A percentile compares a stretch with the other conserved stretches of the same genome.
These are phyloP conservation scores for Oemleria cerasiformis DNA, from an alignment of 306 rosid genomes.

Conservation along the genomic window DNA sequence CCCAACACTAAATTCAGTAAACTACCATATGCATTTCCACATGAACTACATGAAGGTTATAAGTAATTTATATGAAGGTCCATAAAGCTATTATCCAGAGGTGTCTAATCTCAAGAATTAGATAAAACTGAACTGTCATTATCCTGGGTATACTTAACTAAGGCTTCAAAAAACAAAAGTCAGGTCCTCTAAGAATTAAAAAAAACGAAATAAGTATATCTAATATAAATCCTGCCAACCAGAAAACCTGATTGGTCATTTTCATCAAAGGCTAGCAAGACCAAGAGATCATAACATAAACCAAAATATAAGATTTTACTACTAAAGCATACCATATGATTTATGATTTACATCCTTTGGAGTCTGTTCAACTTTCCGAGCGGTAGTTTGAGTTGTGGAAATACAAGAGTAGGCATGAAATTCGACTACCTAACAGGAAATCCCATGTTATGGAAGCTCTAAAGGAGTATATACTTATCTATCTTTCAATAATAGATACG, in stretches of 20 bases:
- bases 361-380: not conserved
- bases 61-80: not conserved
- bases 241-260: not conserved
- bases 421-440: slow-evolving; percentile 1
- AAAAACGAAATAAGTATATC: not conserved
- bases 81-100: not conserved
- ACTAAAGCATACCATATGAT: not conserved
- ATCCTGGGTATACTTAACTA: not conserved
- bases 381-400: not conserved
- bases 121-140: not conserved
- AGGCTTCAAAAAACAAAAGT: not conserved
- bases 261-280: not conserved
- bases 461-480: not conserved
- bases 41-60: not conserved
- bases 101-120: not conserved
- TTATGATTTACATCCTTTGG: not conserved
- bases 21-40: not conserved
- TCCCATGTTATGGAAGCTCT: not conserved
- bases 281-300: not conserved
- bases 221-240: not conserved
- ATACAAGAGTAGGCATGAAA: not conserved
- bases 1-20: not conserved
- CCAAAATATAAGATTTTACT: not conserved
- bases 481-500: not conserved
- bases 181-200: not conserved